Base-by-base conservation (phyloP, 148 eudicot species). In the Amaranthus hypochondriacus region DNA sequence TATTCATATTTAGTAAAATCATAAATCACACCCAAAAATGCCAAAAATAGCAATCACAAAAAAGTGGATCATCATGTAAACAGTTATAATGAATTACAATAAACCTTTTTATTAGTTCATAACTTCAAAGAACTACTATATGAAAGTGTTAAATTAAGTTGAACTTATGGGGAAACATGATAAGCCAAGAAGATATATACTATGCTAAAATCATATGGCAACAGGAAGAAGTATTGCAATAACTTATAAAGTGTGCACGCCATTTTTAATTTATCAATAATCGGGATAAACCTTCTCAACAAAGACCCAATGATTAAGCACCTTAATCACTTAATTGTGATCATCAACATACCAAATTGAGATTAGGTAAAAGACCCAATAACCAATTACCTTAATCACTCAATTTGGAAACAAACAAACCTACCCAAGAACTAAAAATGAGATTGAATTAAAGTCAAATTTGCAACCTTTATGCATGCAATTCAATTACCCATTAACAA, bases 391-490 rank as follows among this genome's bases (percentile, higher is more conserved):
- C 75, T 18, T 58, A 48, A 72, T 73, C 9, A 10, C 70, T 71
- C 44, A 39, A 64, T 53, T 46, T 46, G 63, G 71, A 56, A 66
- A 75, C 39, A 66, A 62, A 52, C 13, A 51, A 73, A 52, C 66
- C 9, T 9, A 64, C 61, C 49, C 76, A 62, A 13, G 54, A 75
- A 66, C 54, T 3, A 6, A 50, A 7, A 15, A 49, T 55, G 10
- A 55, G 62, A 66, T 66, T 47, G 71, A 57, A 57, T 48, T 56
- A 75, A 53, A 56, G 53, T 65, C 42, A 67, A 56, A 21, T 44
- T 50, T 67, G 15, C 56, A 57, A 56, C 12, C 9, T 51, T 4
- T 43, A 56, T 62, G 69, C 62, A 69, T 76, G 79, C 69, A 76
- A 75, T 68, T 47, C 11, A 62, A 55, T 15, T 5, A 70, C 3